A percentile compares a stretch with the other conserved stretches of the same genome.
phyloP scores from a whole-genome alignment of 1,284 basidiomycete genomes.

The Heliocybe sulcata region DNA sequence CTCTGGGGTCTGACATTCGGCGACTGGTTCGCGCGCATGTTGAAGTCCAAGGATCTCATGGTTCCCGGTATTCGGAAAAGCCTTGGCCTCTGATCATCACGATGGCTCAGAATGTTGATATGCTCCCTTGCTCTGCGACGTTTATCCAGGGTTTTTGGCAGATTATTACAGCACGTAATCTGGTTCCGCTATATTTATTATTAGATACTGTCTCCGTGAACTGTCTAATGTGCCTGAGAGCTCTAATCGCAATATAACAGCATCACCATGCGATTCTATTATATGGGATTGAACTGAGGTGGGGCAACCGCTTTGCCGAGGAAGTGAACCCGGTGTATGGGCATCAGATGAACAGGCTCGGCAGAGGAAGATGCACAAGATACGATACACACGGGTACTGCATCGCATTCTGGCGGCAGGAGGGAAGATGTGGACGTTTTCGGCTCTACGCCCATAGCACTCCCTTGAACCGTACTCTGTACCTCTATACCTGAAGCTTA shows the following conservation, averaged over 20 bases:
- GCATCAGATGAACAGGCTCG: not conserved
- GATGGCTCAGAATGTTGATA: not conserved
- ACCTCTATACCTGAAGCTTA: not conserved
- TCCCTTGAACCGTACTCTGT: too few relatives aligned
- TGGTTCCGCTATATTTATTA: not conserved
- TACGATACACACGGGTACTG: not conserved
- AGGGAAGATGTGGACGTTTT: slow-evolving; percentile 3
- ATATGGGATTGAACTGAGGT: too few relatives aligned
- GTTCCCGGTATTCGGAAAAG: slow-evolving; percentile 11
- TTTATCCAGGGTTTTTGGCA: too few relatives aligned
- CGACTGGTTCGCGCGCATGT: slow-evolving; percentile 15
- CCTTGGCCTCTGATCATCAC: slow-evolving; percentile 1
- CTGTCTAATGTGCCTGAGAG: too few relatives aligned
- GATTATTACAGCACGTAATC: not conserved
- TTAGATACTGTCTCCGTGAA: too few relatives aligned
- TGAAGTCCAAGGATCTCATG: slow-evolving; percentile 21
- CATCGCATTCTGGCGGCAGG: not conserved
- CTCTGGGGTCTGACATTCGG: slow-evolving; percentile 36
- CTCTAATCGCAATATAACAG: too few relatives aligned
- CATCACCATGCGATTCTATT: too few relatives aligned
- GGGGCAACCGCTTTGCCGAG: not conserved
- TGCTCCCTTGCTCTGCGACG: too few relatives aligned
- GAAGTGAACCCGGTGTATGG: not conserved
- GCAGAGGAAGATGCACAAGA: not conserved
- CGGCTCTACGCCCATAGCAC: not conserved